phyloP scores from a whole-genome alignment of 2,329 filamentous ascomycete species.

The Lasiodiplodia gonubiensis region DNA sequence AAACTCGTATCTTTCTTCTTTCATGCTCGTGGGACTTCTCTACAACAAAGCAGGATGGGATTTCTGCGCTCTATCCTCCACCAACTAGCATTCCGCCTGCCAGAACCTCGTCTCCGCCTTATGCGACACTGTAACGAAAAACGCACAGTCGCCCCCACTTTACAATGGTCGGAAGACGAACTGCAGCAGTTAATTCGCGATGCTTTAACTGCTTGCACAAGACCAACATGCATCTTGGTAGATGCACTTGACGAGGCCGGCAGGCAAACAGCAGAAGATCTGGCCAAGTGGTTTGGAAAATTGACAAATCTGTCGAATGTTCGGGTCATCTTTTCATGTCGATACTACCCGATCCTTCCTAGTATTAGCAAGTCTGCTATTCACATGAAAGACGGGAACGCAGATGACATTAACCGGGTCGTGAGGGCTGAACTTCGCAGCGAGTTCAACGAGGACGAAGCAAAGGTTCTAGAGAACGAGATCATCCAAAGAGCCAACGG shows the following conservation, averaged over 20 bases:
- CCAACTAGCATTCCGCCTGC: background rate
- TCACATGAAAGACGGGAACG: background rate
- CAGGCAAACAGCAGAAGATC: background rate
- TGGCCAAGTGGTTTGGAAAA: background rate
- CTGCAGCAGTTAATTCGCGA: background rate
- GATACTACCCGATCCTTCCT: background rate
- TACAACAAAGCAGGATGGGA: background rate
- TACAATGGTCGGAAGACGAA: background rate
- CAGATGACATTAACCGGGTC: background rate
- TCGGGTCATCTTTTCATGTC: background rate
- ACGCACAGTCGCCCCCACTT: rapidly evolving
- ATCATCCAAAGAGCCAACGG: background rate
- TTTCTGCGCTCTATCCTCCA: background rate
- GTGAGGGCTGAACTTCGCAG: background rate
- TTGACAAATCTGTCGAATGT: background rate
- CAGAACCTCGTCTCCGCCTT: background rate
- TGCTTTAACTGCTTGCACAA: background rate
- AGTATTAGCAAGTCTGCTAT: background rate
- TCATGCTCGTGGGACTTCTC: background rate
- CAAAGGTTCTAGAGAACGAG: background rate
- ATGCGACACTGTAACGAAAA: background rate
- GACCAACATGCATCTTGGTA: background rate
- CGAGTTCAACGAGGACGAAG: background rate
- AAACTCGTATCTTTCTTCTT: background rate
- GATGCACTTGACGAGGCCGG: background rate